Conservation (phyloP, 2,329 filamentous ascomycete genomes). For the Aaosphaeria arxii region DNA sequence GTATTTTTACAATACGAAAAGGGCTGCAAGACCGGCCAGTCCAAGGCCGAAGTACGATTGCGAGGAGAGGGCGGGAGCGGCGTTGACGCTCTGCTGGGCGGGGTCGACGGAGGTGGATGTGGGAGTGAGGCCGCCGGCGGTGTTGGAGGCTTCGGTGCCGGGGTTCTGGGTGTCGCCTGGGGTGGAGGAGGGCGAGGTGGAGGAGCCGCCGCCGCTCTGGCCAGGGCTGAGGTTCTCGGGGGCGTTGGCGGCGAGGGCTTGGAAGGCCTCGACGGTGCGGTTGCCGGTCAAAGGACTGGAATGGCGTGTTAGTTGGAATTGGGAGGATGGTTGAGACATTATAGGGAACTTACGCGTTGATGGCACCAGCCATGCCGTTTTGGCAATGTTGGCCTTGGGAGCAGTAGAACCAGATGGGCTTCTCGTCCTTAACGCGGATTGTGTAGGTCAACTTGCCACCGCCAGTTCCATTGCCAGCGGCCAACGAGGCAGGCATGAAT, state of each 20-base stretch:
- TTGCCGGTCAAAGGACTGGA: conserved; percentile 29
- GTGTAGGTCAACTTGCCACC: conserved; percentile 63
- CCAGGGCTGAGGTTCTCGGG: conserved; percentile 43
- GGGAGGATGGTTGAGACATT: conserved; percentile 3
- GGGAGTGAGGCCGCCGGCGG: not conserved
- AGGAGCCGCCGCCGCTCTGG: conserved; percentile 12
- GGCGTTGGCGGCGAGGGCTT: conserved; percentile 36
- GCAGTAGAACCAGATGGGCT: conserved; percentile 78
- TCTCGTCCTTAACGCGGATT: conserved; percentile 64
- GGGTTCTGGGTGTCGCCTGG: conserved; percentile 1
- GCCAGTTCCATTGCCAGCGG: conserved; percentile 18
- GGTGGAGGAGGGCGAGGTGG: conserved; percentile 7
- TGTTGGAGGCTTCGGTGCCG: conserved; percentile 2
- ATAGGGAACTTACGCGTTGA: conserved; percentile 62
- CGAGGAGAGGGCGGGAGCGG: conserved; percentile 15
- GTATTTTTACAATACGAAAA: conserved; percentile 21
- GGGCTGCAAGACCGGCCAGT: conserved; percentile 20
- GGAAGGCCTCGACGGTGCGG: conserved; percentile 34
- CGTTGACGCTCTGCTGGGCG: conserved; percentile 24
- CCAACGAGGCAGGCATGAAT: conserved; percentile 53
- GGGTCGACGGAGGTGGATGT: conserved; percentile 5
- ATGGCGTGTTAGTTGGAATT: conserved; percentile 12
- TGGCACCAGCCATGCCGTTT: conserved; percentile 70
- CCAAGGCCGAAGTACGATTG: conserved; percentile 25
- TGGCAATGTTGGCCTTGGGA: conserved; percentile 73